Percentiles rank a stretch among this genome's conserved stretches.
These are phyloP conservation scores for Candida ulmi DNA, from an alignment of 805 yeast species.

Conservation along the genomic window DNA sequence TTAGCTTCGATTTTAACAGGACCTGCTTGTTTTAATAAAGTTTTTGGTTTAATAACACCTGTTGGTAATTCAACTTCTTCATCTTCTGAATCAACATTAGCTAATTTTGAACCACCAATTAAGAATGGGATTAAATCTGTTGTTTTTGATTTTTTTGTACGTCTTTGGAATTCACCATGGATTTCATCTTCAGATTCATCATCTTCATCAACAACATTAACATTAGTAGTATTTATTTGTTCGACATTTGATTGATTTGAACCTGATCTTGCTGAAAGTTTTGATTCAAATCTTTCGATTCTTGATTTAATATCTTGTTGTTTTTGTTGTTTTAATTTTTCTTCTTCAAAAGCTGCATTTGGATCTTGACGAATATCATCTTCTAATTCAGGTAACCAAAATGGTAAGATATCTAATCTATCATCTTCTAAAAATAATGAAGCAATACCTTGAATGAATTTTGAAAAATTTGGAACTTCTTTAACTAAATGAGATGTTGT, in stretches of 20 bases:
- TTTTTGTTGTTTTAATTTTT: conserved; percentile 45
- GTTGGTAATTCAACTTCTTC: conserved; percentile 82
- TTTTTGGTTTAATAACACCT: conserved; percentile 81
- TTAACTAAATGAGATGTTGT: conserved; percentile 79
- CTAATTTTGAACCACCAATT: conserved; percentile 37
- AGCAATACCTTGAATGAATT: conserved; percentile 90
- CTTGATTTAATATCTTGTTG: conserved; percentile 35
- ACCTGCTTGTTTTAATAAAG: conserved; percentile 79
- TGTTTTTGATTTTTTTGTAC: conserved; percentile 22
- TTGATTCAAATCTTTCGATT: conserved; percentile 26
- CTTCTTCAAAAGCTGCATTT: conserved; percentile 69
- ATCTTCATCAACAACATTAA: conserved; percentile 47
- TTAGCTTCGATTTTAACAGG: conserved; percentile 94
- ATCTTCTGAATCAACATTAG: conserved; percentile 76
- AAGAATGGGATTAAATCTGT: conserved; percentile 30
- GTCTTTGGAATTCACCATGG: conserved; percentile 11
- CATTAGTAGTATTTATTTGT: too few relatives aligned
- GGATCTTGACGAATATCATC: conserved; percentile 72
- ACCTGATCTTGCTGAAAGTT: not conserved
- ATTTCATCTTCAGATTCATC: conserved; percentile 52
- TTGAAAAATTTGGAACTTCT: conserved; percentile 91
- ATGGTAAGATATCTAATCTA: conserved; percentile 82
- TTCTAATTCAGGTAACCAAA: conserved; percentile 92
- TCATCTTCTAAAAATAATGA: conserved; percentile 86
- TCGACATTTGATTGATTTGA: too few relatives aligned